Evolutionary conservation across 1,139 yeast species (phyloP).

Genomic region (Blastobotrys malaysiensis): DNA sequence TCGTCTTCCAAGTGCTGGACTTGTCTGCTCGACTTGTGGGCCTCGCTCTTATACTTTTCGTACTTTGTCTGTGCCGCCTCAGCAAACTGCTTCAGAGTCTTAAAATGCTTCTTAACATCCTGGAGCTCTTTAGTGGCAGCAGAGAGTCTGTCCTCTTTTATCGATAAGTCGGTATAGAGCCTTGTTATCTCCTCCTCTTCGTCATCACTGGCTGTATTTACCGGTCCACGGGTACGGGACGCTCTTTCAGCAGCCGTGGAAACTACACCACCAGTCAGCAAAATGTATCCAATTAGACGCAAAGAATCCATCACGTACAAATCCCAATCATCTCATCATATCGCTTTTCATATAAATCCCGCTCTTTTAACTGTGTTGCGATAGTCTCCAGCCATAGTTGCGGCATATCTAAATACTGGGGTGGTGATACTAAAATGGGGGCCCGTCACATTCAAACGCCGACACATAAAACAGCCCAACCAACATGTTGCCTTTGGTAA

Average conservation of each 20-base stretch:
- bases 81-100: constrained; percentile 7
- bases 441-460: no score
- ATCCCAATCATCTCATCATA: constrained; percentile 18
- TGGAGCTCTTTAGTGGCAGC: constrained; percentile 8
- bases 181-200: constrained; percentile 20
- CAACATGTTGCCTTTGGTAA: no score
- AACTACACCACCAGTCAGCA: background rate
- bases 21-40: constrained; percentile 16
- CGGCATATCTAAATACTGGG: background rate
- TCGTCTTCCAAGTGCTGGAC: constrained; percentile 64
- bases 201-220: constrained; percentile 7
- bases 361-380: constrained; percentile 31
- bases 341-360: constrained; percentile 26
- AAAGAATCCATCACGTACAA: constrained; percentile 19
- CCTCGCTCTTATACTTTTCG: constrained; percentile 4
- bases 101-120: constrained; percentile 8
- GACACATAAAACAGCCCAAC: no score
- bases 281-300: background rate
- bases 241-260: constrained; percentile 13
- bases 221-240: background rate
- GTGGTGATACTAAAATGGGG: no score
- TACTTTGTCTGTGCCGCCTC: background rate
- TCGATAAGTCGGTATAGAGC: constrained; percentile 21
- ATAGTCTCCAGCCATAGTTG: constrained; percentile 8
- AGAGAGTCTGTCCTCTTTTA: constrained; percentile 16